These are phyloP conservation scores for Ascochyta viciae-villosae DNA, from an alignment of 2,329 filamentous ascomycete genomes.

Conservation along the genomic window DNA sequence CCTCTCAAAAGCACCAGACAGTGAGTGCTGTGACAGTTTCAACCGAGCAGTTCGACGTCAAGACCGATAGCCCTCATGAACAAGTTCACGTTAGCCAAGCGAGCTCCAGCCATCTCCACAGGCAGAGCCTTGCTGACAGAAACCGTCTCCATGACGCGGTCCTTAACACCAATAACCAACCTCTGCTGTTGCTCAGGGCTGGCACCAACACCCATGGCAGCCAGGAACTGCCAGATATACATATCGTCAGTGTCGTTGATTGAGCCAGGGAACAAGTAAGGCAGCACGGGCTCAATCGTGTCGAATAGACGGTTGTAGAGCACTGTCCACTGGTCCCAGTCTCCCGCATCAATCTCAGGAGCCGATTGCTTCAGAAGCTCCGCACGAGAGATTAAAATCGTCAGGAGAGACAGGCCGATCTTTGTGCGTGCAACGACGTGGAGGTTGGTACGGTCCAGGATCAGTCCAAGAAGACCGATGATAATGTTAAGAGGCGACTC, in stretches of 20 bases:
- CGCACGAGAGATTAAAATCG: constrained; percentile 91
- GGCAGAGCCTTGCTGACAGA: constrained; percentile 87
- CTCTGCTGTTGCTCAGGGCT: constrained; percentile 94
- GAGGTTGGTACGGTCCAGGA: constrained; percentile 82
- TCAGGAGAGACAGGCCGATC: constrained; percentile 87
- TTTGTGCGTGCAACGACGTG: constrained; percentile 85
- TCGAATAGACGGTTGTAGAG: constrained; percentile 91
- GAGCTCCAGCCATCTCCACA: constrained; percentile 80
- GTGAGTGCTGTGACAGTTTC: constrained; percentile 31
- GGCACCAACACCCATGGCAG: constrained; percentile 91
- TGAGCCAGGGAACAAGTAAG: constrained; percentile 88
- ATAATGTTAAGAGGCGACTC: constrained; percentile 92
- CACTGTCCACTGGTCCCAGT: constrained; percentile 78
- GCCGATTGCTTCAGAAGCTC: constrained; percentile 89
- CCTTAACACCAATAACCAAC: constrained; percentile 94
- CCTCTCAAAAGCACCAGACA: constrained; percentile 1
- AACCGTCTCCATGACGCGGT: constrained; percentile 96
- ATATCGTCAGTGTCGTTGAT: constrained; percentile 91
- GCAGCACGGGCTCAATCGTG: constrained; percentile 80
- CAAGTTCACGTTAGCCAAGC: constrained; percentile 90
- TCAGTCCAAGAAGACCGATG: constrained; percentile 84
- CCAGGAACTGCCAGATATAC: constrained; percentile 97
- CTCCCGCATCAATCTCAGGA: constrained; percentile 68
- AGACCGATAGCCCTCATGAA: constrained; percentile 99
- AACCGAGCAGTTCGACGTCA: constrained; percentile 81